A percentile compares a stretch with the other conserved stretches of the same genome.
Conservation (phyloP, 2,329 filamentous ascomycete species). For the Aspergillus carbonarius region DNA sequence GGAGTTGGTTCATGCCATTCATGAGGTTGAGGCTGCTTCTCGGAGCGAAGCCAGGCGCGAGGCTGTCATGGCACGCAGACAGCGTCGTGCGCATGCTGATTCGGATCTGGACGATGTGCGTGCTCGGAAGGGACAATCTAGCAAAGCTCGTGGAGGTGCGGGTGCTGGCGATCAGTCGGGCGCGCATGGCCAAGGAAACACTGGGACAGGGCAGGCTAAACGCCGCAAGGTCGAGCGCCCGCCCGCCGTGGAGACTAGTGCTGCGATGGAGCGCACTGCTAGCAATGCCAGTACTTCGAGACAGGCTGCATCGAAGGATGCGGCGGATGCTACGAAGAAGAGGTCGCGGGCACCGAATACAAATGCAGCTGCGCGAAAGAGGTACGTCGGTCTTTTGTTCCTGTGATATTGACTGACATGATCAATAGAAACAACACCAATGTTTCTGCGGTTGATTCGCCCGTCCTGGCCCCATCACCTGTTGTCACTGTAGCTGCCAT, state of each 20-base stretch:
- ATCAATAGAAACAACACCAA: slow-evolving; percentile 46
- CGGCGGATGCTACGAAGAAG: slow-evolving; percentile 66
- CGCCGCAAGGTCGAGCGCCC: slow-evolving; percentile 78
- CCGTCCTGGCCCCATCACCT: slow-evolving; percentile 73
- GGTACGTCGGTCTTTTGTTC: slow-evolving; percentile 47
- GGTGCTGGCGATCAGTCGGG: slow-evolving; percentile 18
- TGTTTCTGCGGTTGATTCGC: slow-evolving; percentile 59
- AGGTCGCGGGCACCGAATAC: slow-evolving; percentile 71
- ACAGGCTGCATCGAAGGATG: slow-evolving; percentile 58
- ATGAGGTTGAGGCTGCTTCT: slow-evolving; percentile 80
- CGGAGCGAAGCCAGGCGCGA: slow-evolving; percentile 84
- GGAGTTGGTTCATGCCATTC: slow-evolving; percentile 64
- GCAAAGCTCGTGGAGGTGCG: slow-evolving; percentile 50
- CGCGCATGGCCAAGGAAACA: slow-evolving; percentile 45
- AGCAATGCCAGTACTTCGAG: slow-evolving; percentile 34
- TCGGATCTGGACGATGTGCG: slow-evolving; percentile 73
- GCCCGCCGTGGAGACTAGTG: slow-evolving; percentile 32
- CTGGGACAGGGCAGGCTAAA: slow-evolving; percentile 61
- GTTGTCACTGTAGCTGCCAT: slow-evolving; percentile 63
- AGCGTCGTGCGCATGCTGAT: slow-evolving; percentile 69
- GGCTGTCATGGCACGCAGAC: slow-evolving; percentile 73
- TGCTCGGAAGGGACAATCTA: slow-evolving; percentile 56
- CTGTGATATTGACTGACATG: slow-evolving; percentile 10
- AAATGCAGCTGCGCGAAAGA: slow-evolving; percentile 68
- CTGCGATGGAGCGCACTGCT: slow-evolving; percentile 42